Evolutionary conservation across 306 rosid genomes (phyloP).

Genomic region (Quercus cerris): DNA sequence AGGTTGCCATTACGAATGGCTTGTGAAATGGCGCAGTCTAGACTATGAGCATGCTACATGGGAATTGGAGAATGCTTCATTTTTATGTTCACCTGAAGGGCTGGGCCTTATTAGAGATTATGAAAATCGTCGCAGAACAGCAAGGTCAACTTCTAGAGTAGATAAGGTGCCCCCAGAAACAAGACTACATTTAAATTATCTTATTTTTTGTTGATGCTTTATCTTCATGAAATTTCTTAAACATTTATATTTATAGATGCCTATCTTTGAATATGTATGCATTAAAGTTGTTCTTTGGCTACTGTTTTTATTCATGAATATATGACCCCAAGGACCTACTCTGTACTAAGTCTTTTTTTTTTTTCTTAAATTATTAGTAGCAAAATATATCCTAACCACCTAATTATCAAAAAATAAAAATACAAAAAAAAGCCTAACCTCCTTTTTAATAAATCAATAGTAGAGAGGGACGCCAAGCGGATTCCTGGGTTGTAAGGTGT

Average conservation of each 20-base stretch:
- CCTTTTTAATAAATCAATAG: no score
- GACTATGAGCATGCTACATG: constrained; percentile 62
- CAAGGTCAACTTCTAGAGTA: constrained; percentile 25
- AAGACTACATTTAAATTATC: background rate
- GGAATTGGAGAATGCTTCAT: constrained; percentile 60
- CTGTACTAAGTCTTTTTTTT: no score
- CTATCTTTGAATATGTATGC: background rate
- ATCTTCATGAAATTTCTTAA: background rate
- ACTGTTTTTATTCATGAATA: background rate
- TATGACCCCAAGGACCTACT: background rate
- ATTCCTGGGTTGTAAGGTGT: no score
- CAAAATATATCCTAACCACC: no score
- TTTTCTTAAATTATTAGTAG: no score
- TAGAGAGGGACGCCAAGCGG: no score
- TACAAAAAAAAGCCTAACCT: no score
- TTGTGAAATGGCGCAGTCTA: constrained; percentile 73
- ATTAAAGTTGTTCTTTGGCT: background rate
- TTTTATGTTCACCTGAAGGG: constrained; percentile 45
- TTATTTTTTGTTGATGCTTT: background rate
- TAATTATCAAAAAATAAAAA: no score
- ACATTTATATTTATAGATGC: background rate
- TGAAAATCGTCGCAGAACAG: constrained; percentile 43
- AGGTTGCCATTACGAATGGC: constrained; percentile 50
- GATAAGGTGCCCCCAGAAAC: constrained; percentile 32
- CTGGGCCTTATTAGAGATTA: constrained; percentile 44